Evolutionary conservation across 345 rosid species (phyloP).

Genomic region (Draba incana): DNA sequence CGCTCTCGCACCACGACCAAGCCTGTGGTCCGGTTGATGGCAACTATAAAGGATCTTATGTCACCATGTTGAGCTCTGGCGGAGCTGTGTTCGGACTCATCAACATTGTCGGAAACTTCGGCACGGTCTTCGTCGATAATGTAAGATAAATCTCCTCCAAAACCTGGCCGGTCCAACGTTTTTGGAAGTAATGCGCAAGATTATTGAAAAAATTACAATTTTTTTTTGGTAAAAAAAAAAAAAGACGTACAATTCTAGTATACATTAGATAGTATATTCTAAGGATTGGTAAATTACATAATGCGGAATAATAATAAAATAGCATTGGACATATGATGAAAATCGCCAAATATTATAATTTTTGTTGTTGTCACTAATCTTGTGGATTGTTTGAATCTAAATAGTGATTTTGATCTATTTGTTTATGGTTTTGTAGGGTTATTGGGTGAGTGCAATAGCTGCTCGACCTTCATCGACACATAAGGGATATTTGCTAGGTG

Average conservation of each 20-base stretch:
- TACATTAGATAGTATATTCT: too few relatives aligned
- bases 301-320: too few relatives aligned
- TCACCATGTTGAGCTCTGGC: constrained; percentile 91
- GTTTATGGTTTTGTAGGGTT: constrained; percentile 54
- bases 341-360: too few relatives aligned
- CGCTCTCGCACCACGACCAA: constrained; percentile 68
- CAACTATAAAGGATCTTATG: constrained; percentile 72
- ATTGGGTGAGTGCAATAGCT: constrained; percentile 98
- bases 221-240: too few relatives aligned
- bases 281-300: too few relatives aligned
- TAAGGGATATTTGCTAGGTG: constrained; percentile 88
- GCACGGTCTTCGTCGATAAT: constrained; percentile 91
- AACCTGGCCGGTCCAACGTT: too few relatives aligned
- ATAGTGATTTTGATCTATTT: background rate
- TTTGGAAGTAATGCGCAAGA: too few relatives aligned
- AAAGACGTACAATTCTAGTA: too few relatives aligned
- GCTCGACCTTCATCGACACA: constrained; percentile 94
- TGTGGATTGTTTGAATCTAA: background rate
- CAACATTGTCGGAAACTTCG: constrained; percentile 88
- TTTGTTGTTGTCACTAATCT: background rate
- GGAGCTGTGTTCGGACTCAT: constrained; percentile 90
- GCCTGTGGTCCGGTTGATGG: constrained; percentile 86
- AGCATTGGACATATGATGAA: too few relatives aligned
- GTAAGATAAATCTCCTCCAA: constrained; percentile 46
- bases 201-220: too few relatives aligned